Evolutionary conservation across 768 basidiomycete genomes (phyloP).

Genomic region (Mycena leptocephala): DNA sequence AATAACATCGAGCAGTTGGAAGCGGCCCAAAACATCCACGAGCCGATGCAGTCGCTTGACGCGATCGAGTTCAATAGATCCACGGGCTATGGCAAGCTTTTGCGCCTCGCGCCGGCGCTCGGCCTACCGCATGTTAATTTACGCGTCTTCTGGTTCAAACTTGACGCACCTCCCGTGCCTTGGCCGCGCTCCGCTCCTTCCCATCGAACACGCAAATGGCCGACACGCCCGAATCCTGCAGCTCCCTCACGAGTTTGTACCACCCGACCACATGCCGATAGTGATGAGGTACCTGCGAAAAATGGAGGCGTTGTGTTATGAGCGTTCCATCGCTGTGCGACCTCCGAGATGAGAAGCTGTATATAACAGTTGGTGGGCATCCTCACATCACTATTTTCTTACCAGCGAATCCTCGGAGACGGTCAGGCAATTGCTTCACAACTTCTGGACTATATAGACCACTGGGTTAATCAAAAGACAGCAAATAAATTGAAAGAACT

Average conservation of each 20-base stretch:
- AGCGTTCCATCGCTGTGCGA: constrained; percentile 84
- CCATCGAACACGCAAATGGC: constrained; percentile 90
- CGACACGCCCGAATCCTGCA: constrained; percentile 69
- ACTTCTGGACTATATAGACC: constrained; percentile 70
- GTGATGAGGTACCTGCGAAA: constrained; percentile 73
- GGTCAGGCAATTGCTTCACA: constrained; percentile 74
- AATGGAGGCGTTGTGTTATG: constrained; percentile 88
- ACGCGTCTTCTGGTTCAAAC: background rate
- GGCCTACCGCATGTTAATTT: constrained; percentile 53
- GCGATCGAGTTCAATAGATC: constrained; percentile 72
- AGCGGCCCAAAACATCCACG: constrained; percentile 55
- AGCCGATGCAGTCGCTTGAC: constrained; percentile 67
- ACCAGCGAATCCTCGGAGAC: constrained; percentile 73
- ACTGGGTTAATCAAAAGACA: background rate
- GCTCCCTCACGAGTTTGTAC: constrained; percentile 79
- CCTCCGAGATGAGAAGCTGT: constrained; percentile 20
- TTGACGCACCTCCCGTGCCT: constrained; percentile 75
- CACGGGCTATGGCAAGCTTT: constrained; percentile 65
- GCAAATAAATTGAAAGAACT: background rate
- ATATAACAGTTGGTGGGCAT: constrained; percentile 20
- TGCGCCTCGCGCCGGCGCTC: constrained; percentile 71
- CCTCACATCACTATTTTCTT: constrained; percentile 85
- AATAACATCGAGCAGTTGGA: constrained; percentile 50
- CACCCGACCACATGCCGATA: constrained; percentile 85
- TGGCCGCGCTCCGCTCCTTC: constrained; percentile 75